phyloP scores from a whole-genome alignment of 2,329 filamentous ascomycete species.

The Diaporthe aspalathi region DNA sequence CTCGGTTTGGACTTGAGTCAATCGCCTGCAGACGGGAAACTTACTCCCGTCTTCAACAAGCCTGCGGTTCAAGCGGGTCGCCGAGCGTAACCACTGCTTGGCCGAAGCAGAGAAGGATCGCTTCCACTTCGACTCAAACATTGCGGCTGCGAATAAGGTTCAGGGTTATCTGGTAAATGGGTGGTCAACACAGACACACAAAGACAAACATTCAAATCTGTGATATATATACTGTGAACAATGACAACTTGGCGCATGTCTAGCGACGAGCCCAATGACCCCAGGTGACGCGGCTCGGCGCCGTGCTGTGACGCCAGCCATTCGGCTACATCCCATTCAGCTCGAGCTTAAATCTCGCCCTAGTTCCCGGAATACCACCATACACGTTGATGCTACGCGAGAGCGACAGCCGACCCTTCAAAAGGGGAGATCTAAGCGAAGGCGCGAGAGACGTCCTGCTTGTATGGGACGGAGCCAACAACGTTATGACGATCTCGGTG shows the following conservation, averaged over 20 bases:
- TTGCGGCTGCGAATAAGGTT: neutral
- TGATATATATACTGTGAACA: neutral
- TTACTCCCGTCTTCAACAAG: constrained; percentile 3
- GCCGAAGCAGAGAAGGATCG: neutral
- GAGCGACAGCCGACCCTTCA: neutral
- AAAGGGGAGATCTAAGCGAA: constrained; percentile 9
- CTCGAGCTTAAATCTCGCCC: neutral
- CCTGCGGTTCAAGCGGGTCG: constrained; percentile 9
- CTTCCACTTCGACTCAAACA: neutral
- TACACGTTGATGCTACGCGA: neutral
- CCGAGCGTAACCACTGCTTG: neutral
- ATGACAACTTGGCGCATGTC: constrained; percentile 5
- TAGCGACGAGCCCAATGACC: neutral
- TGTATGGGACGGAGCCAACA: neutral
- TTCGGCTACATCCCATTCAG: constrained; percentile 7
- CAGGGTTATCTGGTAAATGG: neutral
- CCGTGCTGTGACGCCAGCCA: constrained; percentile 10
- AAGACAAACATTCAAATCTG: neutral
- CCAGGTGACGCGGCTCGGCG: constrained; percentile 8
- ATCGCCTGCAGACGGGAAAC: constrained; percentile 21
- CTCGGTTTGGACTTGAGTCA: constrained; percentile 2
- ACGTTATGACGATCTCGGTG: neutral
- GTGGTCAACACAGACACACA: neutral
- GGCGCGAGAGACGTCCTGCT: neutral
- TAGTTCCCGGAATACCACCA: constrained; percentile 2